Evolutionary conservation across 1,284 basidiomycete species (phyloP).

Genomic region (Austroboletus novae-zelandiae): DNA sequence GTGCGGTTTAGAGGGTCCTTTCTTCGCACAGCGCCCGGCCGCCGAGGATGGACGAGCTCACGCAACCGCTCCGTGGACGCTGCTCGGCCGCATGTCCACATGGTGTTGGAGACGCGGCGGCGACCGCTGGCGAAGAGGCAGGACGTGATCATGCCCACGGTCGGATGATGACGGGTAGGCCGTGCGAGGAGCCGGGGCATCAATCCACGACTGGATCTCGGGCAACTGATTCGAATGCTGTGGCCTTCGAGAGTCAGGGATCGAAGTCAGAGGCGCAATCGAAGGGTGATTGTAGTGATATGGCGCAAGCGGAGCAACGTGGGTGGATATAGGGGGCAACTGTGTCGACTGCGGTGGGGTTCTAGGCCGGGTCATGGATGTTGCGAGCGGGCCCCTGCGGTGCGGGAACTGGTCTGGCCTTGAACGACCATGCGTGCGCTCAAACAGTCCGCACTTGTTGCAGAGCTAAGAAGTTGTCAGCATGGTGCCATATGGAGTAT

Average conservation of each 20-base stretch:
- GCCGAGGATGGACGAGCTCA: slow-evolving; percentile 12
- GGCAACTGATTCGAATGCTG: slow-evolving; percentile 34
- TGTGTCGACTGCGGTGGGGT: slow-evolving; percentile 40
- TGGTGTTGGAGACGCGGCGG: slow-evolving; percentile 34
- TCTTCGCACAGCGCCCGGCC: slow-evolving; percentile 21
- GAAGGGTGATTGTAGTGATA: slow-evolving; percentile 50
- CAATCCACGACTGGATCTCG: slow-evolving; percentile 37
- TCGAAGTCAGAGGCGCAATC: slow-evolving; percentile 42
- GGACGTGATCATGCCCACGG: slow-evolving; percentile 28
- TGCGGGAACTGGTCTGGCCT: slow-evolving; percentile 79
- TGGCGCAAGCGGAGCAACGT: slow-evolving; percentile 38
- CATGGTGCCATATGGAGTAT: slow-evolving; percentile 2
- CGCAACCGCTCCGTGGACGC: slow-evolving; percentile 32
- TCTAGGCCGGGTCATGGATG: slow-evolving; percentile 33
- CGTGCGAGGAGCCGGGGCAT: slow-evolving; percentile 31
- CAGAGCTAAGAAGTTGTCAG: slow-evolving; percentile 55
- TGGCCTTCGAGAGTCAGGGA: slow-evolving; percentile 33
- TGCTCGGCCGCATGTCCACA: slow-evolving; percentile 30
- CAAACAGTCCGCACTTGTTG: slow-evolving; percentile 83
- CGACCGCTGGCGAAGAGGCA: slow-evolving; percentile 33
- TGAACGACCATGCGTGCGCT: slow-evolving; percentile 76
- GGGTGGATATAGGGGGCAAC: slow-evolving; percentile 36
- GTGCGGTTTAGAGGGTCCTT: slow-evolving; percentile 4
- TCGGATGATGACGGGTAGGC: slow-evolving; percentile 31
- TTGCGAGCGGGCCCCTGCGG: slow-evolving; percentile 66